Evolutionary conservation across 257 asterid genomes (phyloP).

Genomic region (Catharanthus roseus): DNA sequence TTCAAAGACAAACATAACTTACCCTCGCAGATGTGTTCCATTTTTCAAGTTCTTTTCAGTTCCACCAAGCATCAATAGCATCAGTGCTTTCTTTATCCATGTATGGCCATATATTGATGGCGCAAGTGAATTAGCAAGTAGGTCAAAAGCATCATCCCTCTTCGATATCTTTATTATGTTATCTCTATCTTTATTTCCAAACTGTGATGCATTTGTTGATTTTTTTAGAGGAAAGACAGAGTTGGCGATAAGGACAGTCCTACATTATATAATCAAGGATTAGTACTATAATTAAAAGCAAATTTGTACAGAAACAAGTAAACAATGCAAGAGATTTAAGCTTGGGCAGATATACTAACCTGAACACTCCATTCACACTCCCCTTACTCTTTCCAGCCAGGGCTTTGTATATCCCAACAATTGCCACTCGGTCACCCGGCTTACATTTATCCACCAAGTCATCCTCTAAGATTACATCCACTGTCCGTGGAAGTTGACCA

Average conservation of each 20-base stretch:
- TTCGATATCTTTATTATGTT: slow-evolving; percentile 67
- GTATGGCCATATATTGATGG: slow-evolving; percentile 91
- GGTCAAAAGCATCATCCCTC: slow-evolving; percentile 67
- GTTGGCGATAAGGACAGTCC: slow-evolving; percentile 93
- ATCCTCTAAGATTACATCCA: slow-evolving; percentile 83
- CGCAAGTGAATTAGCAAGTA: slow-evolving; percentile 88
- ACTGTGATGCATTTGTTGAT: slow-evolving; percentile 66
- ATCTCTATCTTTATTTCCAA: slow-evolving; percentile 65
- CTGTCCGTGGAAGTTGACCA: slow-evolving; percentile 94
- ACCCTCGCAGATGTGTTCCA: slow-evolving; percentile 97
- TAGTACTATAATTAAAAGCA: slow-evolving; percentile 4
- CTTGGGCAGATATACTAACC: slow-evolving; percentile 31
- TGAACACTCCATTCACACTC: slow-evolving; percentile 89
- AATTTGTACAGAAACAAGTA: background rate
- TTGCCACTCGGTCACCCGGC: slow-evolving; percentile 95
- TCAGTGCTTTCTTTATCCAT: slow-evolving; percentile 93
- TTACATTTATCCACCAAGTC: slow-evolving; percentile 95
- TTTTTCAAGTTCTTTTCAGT: slow-evolving; percentile 87
- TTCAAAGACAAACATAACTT: slow-evolving; percentile 24
- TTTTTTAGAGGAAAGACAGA: slow-evolving; percentile 83
- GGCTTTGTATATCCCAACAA: slow-evolving; percentile 95
- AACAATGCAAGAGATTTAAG: background rate
- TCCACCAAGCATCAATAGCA: slow-evolving; percentile 96
- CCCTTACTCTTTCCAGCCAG: slow-evolving; percentile 90
- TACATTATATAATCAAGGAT: slow-evolving; percentile 27